Evolutionary conservation across 2,329 filamentous ascomycete genomes (phyloP), one percentile per base, ranked within the genome.

Genomic region (Chaetoscypha palmicola): DNA sequence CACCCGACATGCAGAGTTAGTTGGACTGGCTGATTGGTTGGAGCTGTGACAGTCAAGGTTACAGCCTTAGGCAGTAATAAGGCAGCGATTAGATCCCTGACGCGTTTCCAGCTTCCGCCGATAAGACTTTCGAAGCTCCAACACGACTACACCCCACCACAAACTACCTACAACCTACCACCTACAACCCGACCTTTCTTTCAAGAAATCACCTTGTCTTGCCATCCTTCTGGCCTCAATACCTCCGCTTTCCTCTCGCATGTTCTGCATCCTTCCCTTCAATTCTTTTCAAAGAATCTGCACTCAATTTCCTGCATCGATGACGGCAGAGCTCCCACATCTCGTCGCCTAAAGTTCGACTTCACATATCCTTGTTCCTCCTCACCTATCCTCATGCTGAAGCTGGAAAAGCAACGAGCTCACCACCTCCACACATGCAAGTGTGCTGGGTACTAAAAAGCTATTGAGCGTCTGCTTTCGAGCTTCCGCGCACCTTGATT

Each of bases 391-490:
- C 16, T 16, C 38, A 23, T 17, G 17, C 14, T 14, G 16, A 33
- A 42, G 32, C 39, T 30, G 44, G 38, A 34, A 23, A 48, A 34
- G 38, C 21, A 19, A 38, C 35, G 34, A 30, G 17, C 19, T 16
- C 32, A 34, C 3, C n/a, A 34, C 32, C 4, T 16, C 32, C 14
- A 39, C 41, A 43, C 37, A 56, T 56, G 51, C 52, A 23, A 51
- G 38, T 41, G 48, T 46, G 44, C 39, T 44, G 32, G 46, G 38
- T 30, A 22, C 17, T 45, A 38, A 44, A 45, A 41, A 49, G 49
- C 48, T 51, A 46, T 43, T 46, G 48, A 55, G 54, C 52, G 53
- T 48, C 43, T 49, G 48, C 49, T 48, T 44, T 45, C 40, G 50
- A 48, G 49, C 51, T 47, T 19, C 41, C 31, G 51, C 53, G 34